A percentile compares a stretch with the other conserved stretches of the same genome.
phyloP scores from a whole-genome alignment of 495 filamentous ascomycete species.

The Podospora tetraspora region DNA sequence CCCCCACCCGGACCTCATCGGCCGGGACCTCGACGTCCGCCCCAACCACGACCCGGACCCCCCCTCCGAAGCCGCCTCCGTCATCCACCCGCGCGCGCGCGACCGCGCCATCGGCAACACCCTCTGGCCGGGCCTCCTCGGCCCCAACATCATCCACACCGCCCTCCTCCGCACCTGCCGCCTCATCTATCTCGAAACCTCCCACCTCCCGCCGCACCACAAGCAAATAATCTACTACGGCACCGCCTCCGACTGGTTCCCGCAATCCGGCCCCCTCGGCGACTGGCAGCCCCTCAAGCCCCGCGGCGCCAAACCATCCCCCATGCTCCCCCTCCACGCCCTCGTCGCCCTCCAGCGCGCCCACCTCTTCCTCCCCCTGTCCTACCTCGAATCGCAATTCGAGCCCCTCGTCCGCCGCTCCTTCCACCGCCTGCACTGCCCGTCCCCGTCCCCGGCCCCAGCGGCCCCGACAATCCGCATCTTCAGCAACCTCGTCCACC shows the following conservation, averaged over 20 bases:
- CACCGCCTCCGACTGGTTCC: neutral
- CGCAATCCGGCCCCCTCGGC: neutral
- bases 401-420: neutral
- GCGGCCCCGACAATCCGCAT: neutral
- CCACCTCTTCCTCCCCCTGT: neutral
- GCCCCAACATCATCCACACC: neutral
- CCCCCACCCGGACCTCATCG: neutral
- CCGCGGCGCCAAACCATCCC: neutral
- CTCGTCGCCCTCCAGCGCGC: neutral
- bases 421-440: neutral
- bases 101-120: too few species aligned
- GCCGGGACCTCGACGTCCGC: neutral
- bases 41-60: conserved; percentile 1
- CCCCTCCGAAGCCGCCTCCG: neutral
- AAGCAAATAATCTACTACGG: neutral
- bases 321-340: neutral
- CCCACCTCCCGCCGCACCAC: conserved; percentile 2
- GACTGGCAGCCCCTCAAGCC: neutral
- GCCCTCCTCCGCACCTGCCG: conserved; percentile 8
- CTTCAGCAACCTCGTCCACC: neutral
- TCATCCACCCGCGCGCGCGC: neutral
- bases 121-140: neutral
- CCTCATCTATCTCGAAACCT: neutral
- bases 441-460: neutral
- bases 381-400: neutral